Conservation (phyloP, 352 stramenopile genomes). For the Phytophthora megakarya region DNA sequence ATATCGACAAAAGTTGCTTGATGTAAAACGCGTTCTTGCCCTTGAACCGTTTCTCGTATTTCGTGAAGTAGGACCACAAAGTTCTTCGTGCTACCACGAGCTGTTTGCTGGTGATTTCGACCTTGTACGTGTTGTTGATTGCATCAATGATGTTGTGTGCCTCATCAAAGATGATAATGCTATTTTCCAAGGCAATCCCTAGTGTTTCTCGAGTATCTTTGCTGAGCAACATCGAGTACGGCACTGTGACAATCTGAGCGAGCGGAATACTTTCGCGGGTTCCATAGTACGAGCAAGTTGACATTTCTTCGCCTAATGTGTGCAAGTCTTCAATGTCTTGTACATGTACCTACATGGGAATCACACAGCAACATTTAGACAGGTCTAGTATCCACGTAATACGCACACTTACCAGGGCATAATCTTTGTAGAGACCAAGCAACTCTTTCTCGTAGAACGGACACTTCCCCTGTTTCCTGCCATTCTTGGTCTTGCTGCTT, state of each 20-base stretch:
- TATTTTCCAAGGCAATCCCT: slow-evolving; percentile 84
- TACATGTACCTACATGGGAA: slow-evolving; percentile 57
- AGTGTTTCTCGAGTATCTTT: slow-evolving; percentile 90
- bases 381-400: background rate
- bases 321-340: slow-evolving; percentile 97
- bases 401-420: slow-evolving; percentile 62
- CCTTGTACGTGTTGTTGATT: slow-evolving; percentile 92
- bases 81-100: slow-evolving; percentile 70
- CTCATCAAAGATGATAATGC: slow-evolving; percentile 98
- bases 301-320: slow-evolving; percentile 87
- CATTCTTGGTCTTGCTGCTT: slow-evolving; percentile 54
- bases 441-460: slow-evolving; percentile 85
- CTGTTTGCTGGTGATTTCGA: slow-evolving; percentile 76
- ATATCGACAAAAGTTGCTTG: slow-evolving; percentile 83
- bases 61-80: slow-evolving; percentile 88
- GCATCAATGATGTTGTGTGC: slow-evolving; percentile 99
- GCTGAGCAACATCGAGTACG: slow-evolving; percentile 94
- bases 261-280: slow-evolving; percentile 87
- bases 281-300: slow-evolving; percentile 98
- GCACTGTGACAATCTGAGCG: slow-evolving; percentile 91
- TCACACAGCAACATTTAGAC: slow-evolving; percentile 9
- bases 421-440: slow-evolving; percentile 73
- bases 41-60: slow-evolving; percentile 88
- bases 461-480: slow-evolving; percentile 69
- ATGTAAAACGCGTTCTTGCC: slow-evolving; percentile 90